Evolutionary conservation across 208 protist genomes (phyloP).

Genomic region (Leptomonas pyrrhocoris): DNA sequence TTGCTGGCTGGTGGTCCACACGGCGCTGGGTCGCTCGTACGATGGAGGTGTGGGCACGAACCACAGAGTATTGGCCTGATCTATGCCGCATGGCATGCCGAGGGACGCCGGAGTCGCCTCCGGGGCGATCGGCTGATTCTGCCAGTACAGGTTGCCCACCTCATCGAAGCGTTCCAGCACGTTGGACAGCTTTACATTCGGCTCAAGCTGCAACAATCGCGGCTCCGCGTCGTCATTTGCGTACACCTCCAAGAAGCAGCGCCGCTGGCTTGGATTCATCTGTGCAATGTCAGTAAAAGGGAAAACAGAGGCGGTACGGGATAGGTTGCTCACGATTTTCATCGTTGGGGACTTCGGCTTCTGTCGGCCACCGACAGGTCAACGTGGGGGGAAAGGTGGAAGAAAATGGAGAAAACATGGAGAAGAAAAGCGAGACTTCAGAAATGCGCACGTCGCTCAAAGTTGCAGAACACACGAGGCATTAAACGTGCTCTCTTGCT

Average conservation of each 20-base stretch:
- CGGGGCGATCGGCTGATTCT: slow-evolving; percentile 18
- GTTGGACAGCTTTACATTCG: slow-evolving; percentile 49
- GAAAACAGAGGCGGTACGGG: too few species aligned
- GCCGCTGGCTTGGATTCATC: slow-evolving; percentile 28
- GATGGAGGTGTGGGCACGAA: slow-evolving; percentile 21
- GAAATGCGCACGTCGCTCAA: too few species aligned
- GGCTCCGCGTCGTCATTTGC: slow-evolving; percentile 22
- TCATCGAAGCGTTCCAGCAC: slow-evolving; percentile 36
- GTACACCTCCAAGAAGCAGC: slow-evolving; percentile 47
- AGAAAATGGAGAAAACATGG: too few species aligned
- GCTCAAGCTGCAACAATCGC: slow-evolving; percentile 57
- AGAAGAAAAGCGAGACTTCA: too few species aligned
- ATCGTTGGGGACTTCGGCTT: too few species aligned
- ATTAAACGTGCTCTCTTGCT: too few species aligned
- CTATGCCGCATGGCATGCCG: slow-evolving; percentile 47
- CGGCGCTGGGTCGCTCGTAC: slow-evolving; percentile 1
- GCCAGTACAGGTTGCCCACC: slow-evolving; percentile 46
- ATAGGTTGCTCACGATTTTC: too few species aligned
- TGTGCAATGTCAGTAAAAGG: neutral
- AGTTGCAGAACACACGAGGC: too few species aligned
- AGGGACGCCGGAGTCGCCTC: slow-evolving; percentile 31
- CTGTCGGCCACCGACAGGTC: too few species aligned
- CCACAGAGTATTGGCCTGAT: slow-evolving; percentile 37
- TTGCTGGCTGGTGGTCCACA: neutral
- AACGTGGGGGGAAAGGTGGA: too few species aligned